phyloP scores from a whole-genome alignment of 768 basidiomycete genomes.

The Tulasnella sp. region DNA sequence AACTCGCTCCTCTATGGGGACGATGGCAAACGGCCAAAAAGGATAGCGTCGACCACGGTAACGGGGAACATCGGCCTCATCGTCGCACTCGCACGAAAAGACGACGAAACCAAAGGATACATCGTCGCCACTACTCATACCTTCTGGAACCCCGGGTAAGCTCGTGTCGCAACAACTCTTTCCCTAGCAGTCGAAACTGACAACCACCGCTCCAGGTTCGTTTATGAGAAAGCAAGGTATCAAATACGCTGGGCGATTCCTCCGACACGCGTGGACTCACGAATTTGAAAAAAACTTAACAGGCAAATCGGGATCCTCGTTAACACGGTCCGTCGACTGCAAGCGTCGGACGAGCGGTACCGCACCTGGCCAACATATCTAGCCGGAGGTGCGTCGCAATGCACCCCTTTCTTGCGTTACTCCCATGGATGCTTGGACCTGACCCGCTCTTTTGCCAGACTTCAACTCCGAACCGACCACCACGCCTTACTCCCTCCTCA shows the following conservation, averaged over 20 bases:
- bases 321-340: conserved; percentile 49
- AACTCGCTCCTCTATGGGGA: too few relatives aligned
- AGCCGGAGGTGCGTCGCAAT: conserved; percentile 71
- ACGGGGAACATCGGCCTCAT: too few relatives aligned
- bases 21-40: conserved; percentile 19
- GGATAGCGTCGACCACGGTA: conserved; percentile 73
- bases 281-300: neutral
- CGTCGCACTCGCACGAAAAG: too few relatives aligned
- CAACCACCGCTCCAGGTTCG: conserved; percentile 42
- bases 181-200: too few relatives aligned
- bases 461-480: conserved; percentile 84
- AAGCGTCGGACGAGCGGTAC: conserved; percentile 29
- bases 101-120: too few relatives aligned
- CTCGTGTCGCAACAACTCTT: too few relatives aligned
- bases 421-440: too few relatives aligned
- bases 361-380: conserved; percentile 67
- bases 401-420: neutral
- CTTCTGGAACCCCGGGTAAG: conserved; percentile 87
- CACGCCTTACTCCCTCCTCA: conserved; percentile 44
- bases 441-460: conserved; percentile 37
- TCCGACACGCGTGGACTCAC: too few relatives aligned
- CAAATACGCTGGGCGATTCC: conserved; percentile 2
- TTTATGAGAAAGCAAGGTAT: conserved; percentile 80
- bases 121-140: too few relatives aligned
- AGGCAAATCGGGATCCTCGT: conserved; percentile 72